phyloP scores from a whole-genome alignment of 2,329 filamentous ascomycete species.

The Blastomyces percursus region DNA sequence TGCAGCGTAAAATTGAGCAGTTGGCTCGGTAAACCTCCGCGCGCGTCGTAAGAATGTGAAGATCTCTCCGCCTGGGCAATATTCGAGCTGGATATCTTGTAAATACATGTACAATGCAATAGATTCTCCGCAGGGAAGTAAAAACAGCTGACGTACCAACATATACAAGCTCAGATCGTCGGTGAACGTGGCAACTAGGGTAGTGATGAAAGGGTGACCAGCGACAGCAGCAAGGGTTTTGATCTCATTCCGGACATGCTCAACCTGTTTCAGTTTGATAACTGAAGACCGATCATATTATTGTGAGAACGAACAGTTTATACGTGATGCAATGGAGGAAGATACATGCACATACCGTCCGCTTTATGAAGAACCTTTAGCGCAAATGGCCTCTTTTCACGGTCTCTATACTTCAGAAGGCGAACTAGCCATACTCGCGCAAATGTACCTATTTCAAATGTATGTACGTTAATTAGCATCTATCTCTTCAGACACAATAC shows the following conservation, averaged over 20 bases:
- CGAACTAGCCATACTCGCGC: slow-evolving; percentile 41
- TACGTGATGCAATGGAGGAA: slow-evolving; percentile 7
- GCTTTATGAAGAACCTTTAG: slow-evolving; percentile 42
- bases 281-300: slow-evolving; percentile 23
- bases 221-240: slow-evolving; percentile 52
- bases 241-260: slow-evolving; percentile 57
- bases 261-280: slow-evolving; percentile 54
- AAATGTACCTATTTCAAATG: slow-evolving; percentile 35
- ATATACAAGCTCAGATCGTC: slow-evolving; percentile 49
- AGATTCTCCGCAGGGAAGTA: too few relatives aligned
- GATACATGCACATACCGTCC: slow-evolving; percentile 29
- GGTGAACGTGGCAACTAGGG: slow-evolving; percentile 53
- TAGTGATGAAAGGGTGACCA: slow-evolving; percentile 56
- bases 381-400: slow-evolving; percentile 35
- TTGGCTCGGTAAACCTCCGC: slow-evolving; percentile 51
- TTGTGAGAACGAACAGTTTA: slow-evolving; percentile 5
- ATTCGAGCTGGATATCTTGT: slow-evolving; percentile 43
- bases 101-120: slow-evolving; percentile 10
- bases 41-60: slow-evolving; percentile 54
- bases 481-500: background rate
- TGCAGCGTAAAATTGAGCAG: slow-evolving; percentile 54
- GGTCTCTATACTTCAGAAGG: slow-evolving; percentile 29
- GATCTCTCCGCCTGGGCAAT: slow-evolving; percentile 57
- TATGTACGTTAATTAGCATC: background rate
- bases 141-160: slow-evolving; percentile 30